phyloP scores from a whole-genome alignment of 2,329 filamentous ascomycete species.

The Colletotrichum sp. region DNA sequence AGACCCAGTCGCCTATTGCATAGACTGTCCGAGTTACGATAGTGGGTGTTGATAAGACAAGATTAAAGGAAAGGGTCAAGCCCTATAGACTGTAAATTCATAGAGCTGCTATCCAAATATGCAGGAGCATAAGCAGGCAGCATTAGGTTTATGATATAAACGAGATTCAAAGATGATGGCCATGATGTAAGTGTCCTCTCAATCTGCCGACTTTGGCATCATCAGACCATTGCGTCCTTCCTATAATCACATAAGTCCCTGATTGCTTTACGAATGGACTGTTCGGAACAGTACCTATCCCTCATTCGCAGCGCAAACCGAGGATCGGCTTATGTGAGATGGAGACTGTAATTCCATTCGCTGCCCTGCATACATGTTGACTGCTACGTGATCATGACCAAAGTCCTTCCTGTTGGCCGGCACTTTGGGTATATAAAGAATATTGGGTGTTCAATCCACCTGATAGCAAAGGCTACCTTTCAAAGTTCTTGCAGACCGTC shows the following conservation, averaged over 20 bases:
- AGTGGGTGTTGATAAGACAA: not conserved
- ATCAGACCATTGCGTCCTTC: not conserved
- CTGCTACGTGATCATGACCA: not conserved
- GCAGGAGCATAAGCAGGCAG: fast-evolving
- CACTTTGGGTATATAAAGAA: not conserved
- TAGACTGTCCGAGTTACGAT: not conserved
- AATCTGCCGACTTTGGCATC: not conserved
- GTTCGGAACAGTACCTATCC: not conserved
- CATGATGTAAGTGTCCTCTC: not conserved
- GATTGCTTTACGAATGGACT: not conserved
- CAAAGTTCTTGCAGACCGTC: not conserved
- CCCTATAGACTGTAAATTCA: not conserved
- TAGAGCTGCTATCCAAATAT: not conserved
- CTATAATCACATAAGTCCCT: not conserved
- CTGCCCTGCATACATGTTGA: not conserved
- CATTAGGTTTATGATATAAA: not conserved
- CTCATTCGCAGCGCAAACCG: not conserved
- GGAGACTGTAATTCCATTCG: not conserved
- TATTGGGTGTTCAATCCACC: not conserved
- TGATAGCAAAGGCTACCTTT: not conserved
- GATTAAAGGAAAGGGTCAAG: not conserved
- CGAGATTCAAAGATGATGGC: not conserved
- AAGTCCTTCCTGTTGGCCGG: not conserved
- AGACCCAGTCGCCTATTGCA: constrained; percentile 4
- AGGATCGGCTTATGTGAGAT: not conserved